Conservation (phyloP, 2,329 filamentous ascomycete genomes). For the Plenodomus biglobosus region DNA sequence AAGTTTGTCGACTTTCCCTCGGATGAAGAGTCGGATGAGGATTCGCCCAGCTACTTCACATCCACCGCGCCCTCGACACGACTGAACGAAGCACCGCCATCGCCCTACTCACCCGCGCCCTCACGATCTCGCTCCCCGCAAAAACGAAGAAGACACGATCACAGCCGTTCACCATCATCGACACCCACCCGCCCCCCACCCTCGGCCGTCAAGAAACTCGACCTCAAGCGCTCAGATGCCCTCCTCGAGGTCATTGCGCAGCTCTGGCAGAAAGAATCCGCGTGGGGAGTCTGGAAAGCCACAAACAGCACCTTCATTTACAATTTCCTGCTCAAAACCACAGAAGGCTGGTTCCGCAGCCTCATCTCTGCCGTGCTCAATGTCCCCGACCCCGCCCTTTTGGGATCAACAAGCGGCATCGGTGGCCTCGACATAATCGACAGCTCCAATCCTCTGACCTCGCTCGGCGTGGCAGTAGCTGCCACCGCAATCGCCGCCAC, state of each 20-base stretch:
- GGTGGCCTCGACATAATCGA: conserved; percentile 79
- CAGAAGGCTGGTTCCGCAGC: conserved; percentile 91
- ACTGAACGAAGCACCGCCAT: conserved; percentile 38
- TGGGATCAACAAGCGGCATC: conserved; percentile 46
- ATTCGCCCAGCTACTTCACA: conserved; percentile 75
- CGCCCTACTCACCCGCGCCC: conserved; percentile 33
- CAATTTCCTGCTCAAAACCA: conserved; percentile 77
- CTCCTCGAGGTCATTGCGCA: conserved; percentile 84
- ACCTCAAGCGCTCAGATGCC: conserved; percentile 74
- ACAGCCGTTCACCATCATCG: conserved; percentile 43
- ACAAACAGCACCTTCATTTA: conserved; percentile 94
- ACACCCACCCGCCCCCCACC: conserved; percentile 46
- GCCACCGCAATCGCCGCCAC: conserved; percentile 72
- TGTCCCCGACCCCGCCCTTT: conserved; percentile 75
- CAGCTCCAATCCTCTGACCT: conserved; percentile 78
- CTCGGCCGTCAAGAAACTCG: conserved; percentile 61
- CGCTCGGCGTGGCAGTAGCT: conserved; percentile 70
- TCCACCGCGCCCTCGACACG: conserved; percentile 59
- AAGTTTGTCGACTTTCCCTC: conserved; percentile 46
- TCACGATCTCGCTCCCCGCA: conserved; percentile 43
- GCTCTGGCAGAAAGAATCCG: conserved; percentile 85
- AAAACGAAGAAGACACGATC: conserved; percentile 40
- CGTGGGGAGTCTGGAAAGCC: conserved; percentile 91
- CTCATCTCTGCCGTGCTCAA: conserved; percentile 89
- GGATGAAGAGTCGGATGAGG: conserved; percentile 77